Evolutionary conservation across 352 stramenopile genomes (phyloP).

Genomic region (Phytopythium ostracodes): DNA sequence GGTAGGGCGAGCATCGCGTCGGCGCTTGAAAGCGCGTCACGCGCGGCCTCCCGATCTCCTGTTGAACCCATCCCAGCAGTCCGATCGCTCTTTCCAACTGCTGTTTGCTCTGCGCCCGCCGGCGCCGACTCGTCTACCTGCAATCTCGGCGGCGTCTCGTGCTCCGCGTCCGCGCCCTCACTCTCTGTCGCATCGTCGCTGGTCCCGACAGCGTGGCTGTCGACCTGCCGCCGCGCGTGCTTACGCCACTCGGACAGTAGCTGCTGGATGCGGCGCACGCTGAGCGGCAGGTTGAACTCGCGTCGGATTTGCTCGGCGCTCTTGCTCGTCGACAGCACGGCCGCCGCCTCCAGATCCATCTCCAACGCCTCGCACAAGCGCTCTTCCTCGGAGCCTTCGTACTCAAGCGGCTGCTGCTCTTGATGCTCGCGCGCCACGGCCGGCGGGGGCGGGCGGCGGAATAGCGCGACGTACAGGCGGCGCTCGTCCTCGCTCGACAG

Average conservation of each 20-base stretch:
- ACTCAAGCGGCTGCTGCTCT: not conserved
- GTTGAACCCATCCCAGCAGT: not conserved
- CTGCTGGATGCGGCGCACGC: conserved; percentile 52
- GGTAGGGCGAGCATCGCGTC: conserved; percentile 6
- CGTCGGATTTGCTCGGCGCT: conserved; percentile 44
- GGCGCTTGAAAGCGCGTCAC: conserved; percentile 2
- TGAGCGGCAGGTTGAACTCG: conserved; percentile 47
- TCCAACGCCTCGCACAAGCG: not conserved
- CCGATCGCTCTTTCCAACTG: not conserved
- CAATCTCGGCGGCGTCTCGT: not conserved
- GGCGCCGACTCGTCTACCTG: not conserved
- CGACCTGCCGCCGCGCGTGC: conserved; percentile 28
- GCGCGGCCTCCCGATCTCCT: not conserved
- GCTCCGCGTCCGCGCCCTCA: conserved; percentile 1
- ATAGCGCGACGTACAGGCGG: conserved; percentile 33
- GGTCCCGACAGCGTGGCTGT: conserved; percentile 6
- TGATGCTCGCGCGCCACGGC: not conserved
- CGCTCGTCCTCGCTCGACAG: conserved; percentile 37
- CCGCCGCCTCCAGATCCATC: not conserved
- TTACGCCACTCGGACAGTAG: conserved; percentile 46
- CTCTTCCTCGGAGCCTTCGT: not conserved
- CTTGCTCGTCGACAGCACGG: conserved; percentile 17
- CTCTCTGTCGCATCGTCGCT: not conserved
- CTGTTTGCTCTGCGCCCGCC: not conserved
- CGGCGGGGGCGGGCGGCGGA: conserved; percentile 4